A percentile compares a stretch with the other conserved stretches of the same genome.
phyloP scores from a whole-genome alignment of 352 stramenopile genomes.

The Elongisporangium prolatum region DNA sequence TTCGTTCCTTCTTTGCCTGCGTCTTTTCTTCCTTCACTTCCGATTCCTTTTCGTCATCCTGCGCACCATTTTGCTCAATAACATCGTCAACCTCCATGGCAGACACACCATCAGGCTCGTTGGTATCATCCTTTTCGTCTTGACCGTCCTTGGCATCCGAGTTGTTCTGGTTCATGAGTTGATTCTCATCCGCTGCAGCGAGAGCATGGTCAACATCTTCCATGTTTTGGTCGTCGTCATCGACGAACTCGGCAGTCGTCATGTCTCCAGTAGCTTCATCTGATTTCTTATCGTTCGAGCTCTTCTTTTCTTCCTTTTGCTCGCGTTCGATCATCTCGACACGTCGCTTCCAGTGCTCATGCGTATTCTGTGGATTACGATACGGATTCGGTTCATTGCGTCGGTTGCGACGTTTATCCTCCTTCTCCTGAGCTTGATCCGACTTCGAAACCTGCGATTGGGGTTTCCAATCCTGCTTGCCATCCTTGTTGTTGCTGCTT shows the following conservation, averaged over 20 bases:
- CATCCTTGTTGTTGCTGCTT: conserved; percentile 49
- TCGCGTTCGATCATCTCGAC: conserved; percentile 86
- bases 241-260: conserved; percentile 59
- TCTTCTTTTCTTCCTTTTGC: conserved; percentile 24
- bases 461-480: conserved; percentile 49
- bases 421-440: conserved; percentile 39
- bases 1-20: conserved; percentile 15
- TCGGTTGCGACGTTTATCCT: conserved; percentile 71
- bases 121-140: conserved; percentile 37
- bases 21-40: conserved; percentile 26
- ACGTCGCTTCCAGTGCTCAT: conserved; percentile 97
- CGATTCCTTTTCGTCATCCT: conserved; percentile 19
- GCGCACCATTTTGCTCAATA: conserved; percentile 19
- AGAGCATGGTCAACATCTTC: conserved; percentile 62
- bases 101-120: conserved; percentile 31
- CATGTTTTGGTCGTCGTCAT: conserved; percentile 60
- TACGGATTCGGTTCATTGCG: conserved; percentile 93
- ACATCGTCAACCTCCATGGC: conserved; percentile 73
- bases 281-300: conserved; percentile 22
- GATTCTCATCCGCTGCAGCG: conserved; percentile 61
- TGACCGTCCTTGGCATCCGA: conserved; percentile 51
- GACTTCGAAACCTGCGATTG: conserved; percentile 34
- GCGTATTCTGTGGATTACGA: conserved; percentile 91
- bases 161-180: conserved; percentile 52
- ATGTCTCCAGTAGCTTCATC: conserved; percentile 31